phyloP scores from a whole-genome alignment of 352 stramenopile species.

The Phytophthora rubi region DNA sequence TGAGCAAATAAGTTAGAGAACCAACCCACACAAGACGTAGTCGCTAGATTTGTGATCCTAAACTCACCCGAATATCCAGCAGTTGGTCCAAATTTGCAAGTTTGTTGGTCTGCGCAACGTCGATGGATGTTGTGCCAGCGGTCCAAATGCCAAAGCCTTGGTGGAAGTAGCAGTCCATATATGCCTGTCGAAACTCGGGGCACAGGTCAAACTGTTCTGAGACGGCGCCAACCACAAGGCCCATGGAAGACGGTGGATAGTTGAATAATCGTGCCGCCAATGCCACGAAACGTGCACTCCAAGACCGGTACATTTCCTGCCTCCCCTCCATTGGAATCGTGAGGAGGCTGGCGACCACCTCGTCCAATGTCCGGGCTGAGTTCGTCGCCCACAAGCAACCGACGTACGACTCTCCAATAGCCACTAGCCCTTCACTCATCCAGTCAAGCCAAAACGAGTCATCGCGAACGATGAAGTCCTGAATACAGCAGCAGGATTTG shows the following conservation, averaged over 20 bases:
- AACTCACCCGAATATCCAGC: conserved; percentile 63
- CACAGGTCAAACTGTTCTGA: conserved; percentile 82
- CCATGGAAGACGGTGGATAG: conserved; percentile 72
- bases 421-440: conserved; percentile 86
- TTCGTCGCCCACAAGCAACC: conserved; percentile 75
- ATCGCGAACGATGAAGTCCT: conserved; percentile 84
- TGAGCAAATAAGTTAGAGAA: conserved; percentile 1
- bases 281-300: conserved; percentile 78
- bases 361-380: conserved; percentile 60
- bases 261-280: conserved; percentile 80
- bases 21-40: neutral
- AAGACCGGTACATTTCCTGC: conserved; percentile 89
- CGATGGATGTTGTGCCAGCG: conserved; percentile 49
- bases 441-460: conserved; percentile 88
- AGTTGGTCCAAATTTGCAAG: conserved; percentile 65
- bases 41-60: neutral
- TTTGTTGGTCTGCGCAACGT: conserved; percentile 76
- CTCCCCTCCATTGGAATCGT: conserved; percentile 83
- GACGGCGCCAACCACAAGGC: conserved; percentile 68
- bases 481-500: neutral
- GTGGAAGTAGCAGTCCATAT: conserved; percentile 83
- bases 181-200: conserved; percentile 67
- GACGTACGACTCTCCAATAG: conserved; percentile 85
- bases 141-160: conserved; percentile 81
- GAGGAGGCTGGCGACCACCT: conserved; percentile 76